Evolutionary conservation across 441 rosid species (phyloP).

Genomic region (Flueggea neowawraea): DNA sequence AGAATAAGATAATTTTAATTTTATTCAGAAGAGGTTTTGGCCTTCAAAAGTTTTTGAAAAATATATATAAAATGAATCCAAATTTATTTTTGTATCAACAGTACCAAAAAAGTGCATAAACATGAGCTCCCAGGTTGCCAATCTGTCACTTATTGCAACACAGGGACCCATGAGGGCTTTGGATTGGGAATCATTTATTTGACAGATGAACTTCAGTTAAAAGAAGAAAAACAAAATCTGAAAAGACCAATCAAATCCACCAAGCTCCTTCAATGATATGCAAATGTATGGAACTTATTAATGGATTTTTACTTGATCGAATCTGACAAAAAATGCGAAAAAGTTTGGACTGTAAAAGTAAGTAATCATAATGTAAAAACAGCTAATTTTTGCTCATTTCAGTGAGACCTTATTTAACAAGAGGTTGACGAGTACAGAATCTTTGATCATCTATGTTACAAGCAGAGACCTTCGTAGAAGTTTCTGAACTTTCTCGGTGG

Average conservation of each 20-base stretch:
- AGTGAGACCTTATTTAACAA: slow-evolving; percentile 10
- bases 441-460: no score
- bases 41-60: no score
- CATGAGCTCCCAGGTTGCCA: no score
- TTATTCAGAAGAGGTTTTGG: no score
- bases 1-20: no score
- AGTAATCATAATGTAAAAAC: slow-evolving; percentile 18
- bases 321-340: slow-evolving; percentile 26
- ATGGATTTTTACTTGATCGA: slow-evolving; percentile 21
- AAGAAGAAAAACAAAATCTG: not conserved
- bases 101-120: slow-evolving; percentile 2
- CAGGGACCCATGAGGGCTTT: slow-evolving; percentile 21
- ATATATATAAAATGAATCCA: no score
- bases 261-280: slow-evolving; percentile 24
- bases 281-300: slow-evolving; percentile 17
- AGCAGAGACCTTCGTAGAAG: no score
- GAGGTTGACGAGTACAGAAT: no score
- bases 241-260: slow-evolving; percentile 23
- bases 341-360: slow-evolving; percentile 12
- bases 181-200: slow-evolving; percentile 17
- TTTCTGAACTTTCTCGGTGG: no score
- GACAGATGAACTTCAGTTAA: slow-evolving; percentile 30
- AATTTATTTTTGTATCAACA: not conserved
- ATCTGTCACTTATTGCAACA: no score
- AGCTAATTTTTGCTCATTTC: slow-evolving; percentile 7